Conservation (phyloP, 2,329 filamentous ascomycete genomes). For the Fusarium poae region DNA sequence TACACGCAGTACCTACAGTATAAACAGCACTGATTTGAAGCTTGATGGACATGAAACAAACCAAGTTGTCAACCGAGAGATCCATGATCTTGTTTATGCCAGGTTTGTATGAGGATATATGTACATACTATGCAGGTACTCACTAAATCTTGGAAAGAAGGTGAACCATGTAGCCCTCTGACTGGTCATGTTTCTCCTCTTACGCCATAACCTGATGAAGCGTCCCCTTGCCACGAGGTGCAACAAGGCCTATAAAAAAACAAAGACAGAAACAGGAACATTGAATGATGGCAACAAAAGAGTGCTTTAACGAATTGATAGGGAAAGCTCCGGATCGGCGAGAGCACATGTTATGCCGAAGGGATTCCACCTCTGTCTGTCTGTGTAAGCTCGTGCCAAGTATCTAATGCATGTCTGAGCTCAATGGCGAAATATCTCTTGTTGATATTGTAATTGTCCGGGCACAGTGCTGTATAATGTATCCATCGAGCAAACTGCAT, state of each 20-base stretch:
- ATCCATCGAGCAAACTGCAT: slow-evolving; percentile 19
- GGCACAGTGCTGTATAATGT: not conserved
- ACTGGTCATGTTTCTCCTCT: slow-evolving; percentile 36
- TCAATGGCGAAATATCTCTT: slow-evolving; percentile 40
- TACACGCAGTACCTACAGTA: not conserved
- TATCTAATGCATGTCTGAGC: not conserved
- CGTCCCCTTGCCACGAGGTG: slow-evolving; percentile 38
- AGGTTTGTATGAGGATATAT: not conserved
- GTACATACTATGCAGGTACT: not conserved
- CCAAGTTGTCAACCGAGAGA: slow-evolving; percentile 4
- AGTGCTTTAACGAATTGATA: slow-evolving; percentile 22
- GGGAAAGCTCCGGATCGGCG: slow-evolving; percentile 24
- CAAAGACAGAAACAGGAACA: slow-evolving; percentile 13
- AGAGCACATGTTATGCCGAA: slow-evolving; percentile 1
- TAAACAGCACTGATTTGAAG: not conserved
- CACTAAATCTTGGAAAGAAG: not conserved
- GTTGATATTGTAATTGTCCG: slow-evolving; percentile 12
- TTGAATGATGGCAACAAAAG: slow-evolving; percentile 26
- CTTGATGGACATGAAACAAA: slow-evolving; percentile 9
- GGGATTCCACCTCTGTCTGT: not conserved
- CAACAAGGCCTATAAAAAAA: not conserved
- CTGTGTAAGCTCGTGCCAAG: slow-evolving; percentile 15
- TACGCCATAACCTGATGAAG: slow-evolving; percentile 26
- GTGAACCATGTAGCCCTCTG: not conserved
- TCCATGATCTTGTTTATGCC: slow-evolving; percentile 6